These are phyloP conservation scores for Durio zibethinus DNA, from an alignment of 345 rosid species.

Conservation along the genomic window DNA sequence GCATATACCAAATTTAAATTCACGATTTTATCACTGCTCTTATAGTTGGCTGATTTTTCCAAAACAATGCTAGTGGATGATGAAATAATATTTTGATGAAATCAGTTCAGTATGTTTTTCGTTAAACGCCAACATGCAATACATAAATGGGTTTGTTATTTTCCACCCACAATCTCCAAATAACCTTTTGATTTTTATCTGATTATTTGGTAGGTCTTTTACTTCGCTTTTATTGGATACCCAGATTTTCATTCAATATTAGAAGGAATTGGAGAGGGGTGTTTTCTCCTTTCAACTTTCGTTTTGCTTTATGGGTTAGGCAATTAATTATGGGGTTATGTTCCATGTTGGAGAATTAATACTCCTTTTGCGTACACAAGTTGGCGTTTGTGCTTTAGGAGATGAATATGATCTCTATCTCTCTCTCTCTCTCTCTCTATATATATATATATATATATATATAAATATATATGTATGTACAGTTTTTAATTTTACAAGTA, in stretches of 20 bases:
- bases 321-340: too few species aligned
- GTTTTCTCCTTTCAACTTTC: too few species aligned
- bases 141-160: not conserved
- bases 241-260: not conserved
- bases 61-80: not conserved
- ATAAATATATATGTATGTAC: too few species aligned
- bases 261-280: too few species aligned
- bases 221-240: not conserved
- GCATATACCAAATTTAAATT: not conserved
- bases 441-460: too few species aligned
- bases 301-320: too few species aligned
- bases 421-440: too few species aligned
- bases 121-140: not conserved
- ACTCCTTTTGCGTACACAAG: too few species aligned
- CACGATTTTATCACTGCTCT: not conserved
- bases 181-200: not conserved
- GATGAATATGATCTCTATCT: too few species aligned
- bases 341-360: too few species aligned
- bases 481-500: too few species aligned
- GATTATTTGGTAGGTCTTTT: not conserved
- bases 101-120: not conserved
- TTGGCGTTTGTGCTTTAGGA: too few species aligned
- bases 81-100: not conserved
- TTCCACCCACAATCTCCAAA: not conserved
- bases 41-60: constrained; percentile 8